Base-by-base conservation (phyloP, 1,284 basidiomycete genomes). In the Acaromyces ingoldii region DNA sequence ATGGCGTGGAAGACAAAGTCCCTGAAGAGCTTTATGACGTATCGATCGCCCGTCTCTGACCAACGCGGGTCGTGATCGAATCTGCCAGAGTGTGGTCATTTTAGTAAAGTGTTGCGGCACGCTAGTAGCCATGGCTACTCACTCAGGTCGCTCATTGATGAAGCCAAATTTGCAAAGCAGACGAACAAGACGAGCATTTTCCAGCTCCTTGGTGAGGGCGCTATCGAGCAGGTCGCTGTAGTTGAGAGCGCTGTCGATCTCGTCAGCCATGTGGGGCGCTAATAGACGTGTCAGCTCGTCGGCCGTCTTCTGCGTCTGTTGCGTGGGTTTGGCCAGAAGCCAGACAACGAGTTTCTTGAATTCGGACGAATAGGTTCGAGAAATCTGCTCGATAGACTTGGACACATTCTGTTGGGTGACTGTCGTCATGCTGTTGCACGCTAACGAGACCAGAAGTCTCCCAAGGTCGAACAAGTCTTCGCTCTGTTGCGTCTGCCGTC, bases 1-100 rank as follows among this genome's bases (percentile, higher is more conserved):
- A 95, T 86, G 69, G 93, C 89, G 75, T 99, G 95, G 79, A 99
- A 99, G 38, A 98, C 91, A 70, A 90, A 92, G 77, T 99, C 95
- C 25, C 95, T 83, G 82, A 99, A 98, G 45, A 99, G 83, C 80
- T 95, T 96, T 80, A 98, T 83, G 68, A 98, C 90, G 75, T 99
- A 98, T 54, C 92, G 82, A 73, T 99, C 95, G 11, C 95, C 95
- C 1, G 93, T 96, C 75, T 98, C 95, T 6, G 91, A 91, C 93
- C 93, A 98, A 9, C 91, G 82, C 1, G 89, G 84, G 72, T 97
- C 93, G 49, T 89, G 85, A 46, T 93, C 89, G 70, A 97, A 97
- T 70, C 91, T 91, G 63, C 0, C 22, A 49, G 10, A n/a, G 9
- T 19, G 10, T 19, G 25, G 39, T 13, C 21, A 40, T 19, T 19